These are phyloP conservation scores for Fusarium tanahbumbuense DNA, from an alignment of 2,329 filamentous ascomycete genomes.

Conservation along the genomic window DNA sequence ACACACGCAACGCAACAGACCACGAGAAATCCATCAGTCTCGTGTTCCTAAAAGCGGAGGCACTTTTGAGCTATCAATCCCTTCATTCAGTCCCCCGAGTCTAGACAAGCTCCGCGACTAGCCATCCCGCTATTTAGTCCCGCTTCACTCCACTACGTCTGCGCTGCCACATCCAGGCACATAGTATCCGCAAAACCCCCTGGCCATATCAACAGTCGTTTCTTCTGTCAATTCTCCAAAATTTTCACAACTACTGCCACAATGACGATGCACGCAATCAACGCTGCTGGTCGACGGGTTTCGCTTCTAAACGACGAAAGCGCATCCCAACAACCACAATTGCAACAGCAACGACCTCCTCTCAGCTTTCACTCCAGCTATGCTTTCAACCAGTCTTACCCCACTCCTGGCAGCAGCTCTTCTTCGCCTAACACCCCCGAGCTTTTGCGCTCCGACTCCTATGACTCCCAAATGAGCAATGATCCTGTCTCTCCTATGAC, in stretches of 20 bases:
- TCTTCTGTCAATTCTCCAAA: neutral
- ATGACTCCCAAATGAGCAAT: constrained; percentile 68
- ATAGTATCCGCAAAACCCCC: neutral
- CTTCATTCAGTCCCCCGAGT: constrained; percentile 16
- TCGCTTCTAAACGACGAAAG: constrained; percentile 67
- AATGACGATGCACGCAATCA: constrained; percentile 63
- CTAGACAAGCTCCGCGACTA: constrained; percentile 32
- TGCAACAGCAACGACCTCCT: constrained; percentile 37
- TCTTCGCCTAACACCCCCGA: constrained; percentile 66
- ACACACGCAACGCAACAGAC: constrained; percentile 22
- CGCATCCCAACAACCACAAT: constrained; percentile 11
- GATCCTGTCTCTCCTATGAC: constrained; percentile 68
- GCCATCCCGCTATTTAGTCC: constrained; percentile 32
- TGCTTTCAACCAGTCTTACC: constrained; percentile 49
- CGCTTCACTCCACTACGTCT: constrained; percentile 24
- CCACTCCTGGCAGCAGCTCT: constrained; percentile 55
- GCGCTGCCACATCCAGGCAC: constrained; percentile 28
- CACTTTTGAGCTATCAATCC: constrained; percentile 21
- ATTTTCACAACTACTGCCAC: neutral
- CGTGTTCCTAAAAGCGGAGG: constrained; percentile 39
- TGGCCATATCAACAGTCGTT: constrained; percentile 13
- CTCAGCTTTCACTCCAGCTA: constrained; percentile 53
- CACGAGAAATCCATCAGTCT: constrained; percentile 35
- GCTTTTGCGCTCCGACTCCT: constrained; percentile 70
- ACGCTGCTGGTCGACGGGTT: constrained; percentile 68